These are phyloP conservation scores for Zalerion maritima DNA, from an alignment of 495 filamentous ascomycete genomes.

Conservation along the genomic window DNA sequence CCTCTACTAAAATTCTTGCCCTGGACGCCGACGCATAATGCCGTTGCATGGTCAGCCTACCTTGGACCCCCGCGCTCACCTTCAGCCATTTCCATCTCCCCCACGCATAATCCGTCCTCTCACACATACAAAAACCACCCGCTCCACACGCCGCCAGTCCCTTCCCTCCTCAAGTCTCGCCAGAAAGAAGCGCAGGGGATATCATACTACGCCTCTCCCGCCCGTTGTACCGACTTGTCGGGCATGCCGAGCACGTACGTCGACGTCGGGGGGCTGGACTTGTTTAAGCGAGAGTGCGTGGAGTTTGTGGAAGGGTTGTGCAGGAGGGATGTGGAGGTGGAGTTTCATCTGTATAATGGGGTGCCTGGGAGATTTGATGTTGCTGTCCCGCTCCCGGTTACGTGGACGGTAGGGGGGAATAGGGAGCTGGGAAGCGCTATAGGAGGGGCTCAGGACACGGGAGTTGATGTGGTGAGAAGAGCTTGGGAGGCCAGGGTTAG, in stretches of 20 bases:
- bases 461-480: too few relatives aligned
- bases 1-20: conserved; percentile 14
- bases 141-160: too few relatives aligned
- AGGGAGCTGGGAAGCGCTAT: too few relatives aligned
- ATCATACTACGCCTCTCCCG: conserved; percentile 18
- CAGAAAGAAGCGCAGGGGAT: too few relatives aligned
- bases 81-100: conserved; percentile 4
- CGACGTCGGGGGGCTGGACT: conserved; percentile 22
- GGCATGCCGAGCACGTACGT: conserved; percentile 23
- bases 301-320: conserved; percentile 24
- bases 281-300: conserved; percentile 30
- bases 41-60: conserved; percentile 18
- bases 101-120: conserved; percentile 8
- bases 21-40: conserved; percentile 21
- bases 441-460: too few relatives aligned
- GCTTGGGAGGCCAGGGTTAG: too few relatives aligned
- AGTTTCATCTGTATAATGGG: conserved; percentile 38
- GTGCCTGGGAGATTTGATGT: conserved; percentile 33
- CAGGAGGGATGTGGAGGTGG: conserved; percentile 22
- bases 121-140: too few relatives aligned
- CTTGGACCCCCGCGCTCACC: conserved; percentile 14
- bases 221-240: conserved; percentile 15
- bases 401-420: too few relatives aligned
- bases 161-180: too few relatives aligned
- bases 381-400: too few relatives aligned